A percentile compares a stretch with the other conserved stretches of the same genome.
Evolutionary conservation across 768 basidiomycete species (phyloP).

Genomic region (Mycena polygramma): DNA sequence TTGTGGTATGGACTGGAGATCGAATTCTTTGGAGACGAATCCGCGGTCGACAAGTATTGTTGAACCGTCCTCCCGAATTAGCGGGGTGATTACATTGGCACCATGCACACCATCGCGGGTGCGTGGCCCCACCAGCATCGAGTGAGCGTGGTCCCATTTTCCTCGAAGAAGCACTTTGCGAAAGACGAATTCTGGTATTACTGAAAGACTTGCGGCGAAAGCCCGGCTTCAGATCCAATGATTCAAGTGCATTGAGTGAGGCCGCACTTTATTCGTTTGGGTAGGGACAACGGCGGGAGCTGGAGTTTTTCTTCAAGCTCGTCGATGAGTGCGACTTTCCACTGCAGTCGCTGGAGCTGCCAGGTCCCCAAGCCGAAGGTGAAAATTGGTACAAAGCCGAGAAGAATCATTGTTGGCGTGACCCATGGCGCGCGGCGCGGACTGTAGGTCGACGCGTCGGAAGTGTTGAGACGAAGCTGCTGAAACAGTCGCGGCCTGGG

Average conservation of each 20-base stretch:
- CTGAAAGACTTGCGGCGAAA: constrained; percentile 63
- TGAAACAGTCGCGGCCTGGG: constrained; percentile 17
- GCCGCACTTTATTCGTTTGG: constrained; percentile 88
- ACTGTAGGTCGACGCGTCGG: constrained; percentile 65
- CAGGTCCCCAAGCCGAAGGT: constrained; percentile 92
- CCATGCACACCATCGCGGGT: constrained; percentile 92
- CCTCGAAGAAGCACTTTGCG: constrained; percentile 87
- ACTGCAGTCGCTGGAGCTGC: constrained; percentile 93
- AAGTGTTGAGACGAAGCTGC: constrained; percentile 25
- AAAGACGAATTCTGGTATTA: constrained; percentile 90
- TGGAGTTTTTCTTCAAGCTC: constrained; percentile 93
- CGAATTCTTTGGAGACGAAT: constrained; percentile 76
- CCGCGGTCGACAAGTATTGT: constrained; percentile 95
- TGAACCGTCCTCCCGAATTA: constrained; percentile 82
- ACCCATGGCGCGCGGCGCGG: constrained; percentile 72
- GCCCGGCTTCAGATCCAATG: constrained; percentile 34
- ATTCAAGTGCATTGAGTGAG: constrained; percentile 35
- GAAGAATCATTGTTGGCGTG: constrained; percentile 77
- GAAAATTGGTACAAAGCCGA: constrained; percentile 91
- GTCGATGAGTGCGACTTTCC: constrained; percentile 95
- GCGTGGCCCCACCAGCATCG: constrained; percentile 87
- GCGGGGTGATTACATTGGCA: constrained; percentile 89
- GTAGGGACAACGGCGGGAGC: constrained; percentile 81
- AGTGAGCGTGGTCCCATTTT: constrained; percentile 80
- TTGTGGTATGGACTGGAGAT: constrained; percentile 44